These are phyloP conservation scores for Ampelocalamus luodianensis DNA, from an alignment of 176 grass and related monocot genomes.

Conservation along the genomic window DNA sequence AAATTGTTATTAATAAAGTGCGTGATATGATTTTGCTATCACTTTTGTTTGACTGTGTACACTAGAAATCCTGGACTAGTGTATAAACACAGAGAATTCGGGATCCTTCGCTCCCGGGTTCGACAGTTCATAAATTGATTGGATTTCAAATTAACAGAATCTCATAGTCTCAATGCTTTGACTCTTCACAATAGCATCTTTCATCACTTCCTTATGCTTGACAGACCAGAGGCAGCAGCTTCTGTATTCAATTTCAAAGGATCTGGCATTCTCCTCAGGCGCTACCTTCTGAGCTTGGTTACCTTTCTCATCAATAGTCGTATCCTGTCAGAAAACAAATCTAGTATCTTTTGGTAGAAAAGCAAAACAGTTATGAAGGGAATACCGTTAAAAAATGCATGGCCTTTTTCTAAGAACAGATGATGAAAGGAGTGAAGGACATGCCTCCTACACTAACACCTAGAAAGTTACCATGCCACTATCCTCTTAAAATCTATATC, in stretches of 20 bases:
- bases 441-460: background rate
- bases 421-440: background rate
- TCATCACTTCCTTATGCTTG: slow-evolving; percentile 73
- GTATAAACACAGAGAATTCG: no score
- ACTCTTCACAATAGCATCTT: slow-evolving; percentile 61
- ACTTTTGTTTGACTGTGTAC: no score
- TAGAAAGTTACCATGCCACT: background rate
- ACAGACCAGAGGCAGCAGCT: slow-evolving; percentile 84
- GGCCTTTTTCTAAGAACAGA: background rate
- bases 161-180: no score
- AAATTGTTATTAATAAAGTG: no score
- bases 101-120: no score
- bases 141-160: no score
- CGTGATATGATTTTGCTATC: no score
- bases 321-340: slow-evolving; percentile 36
- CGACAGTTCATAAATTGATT: no score
- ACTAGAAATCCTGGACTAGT: no score
- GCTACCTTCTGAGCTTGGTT: slow-evolving; percentile 33
- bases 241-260: slow-evolving; percentile 73
- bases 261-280: slow-evolving; percentile 39
- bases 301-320: slow-evolving; percentile 4
- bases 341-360: background rate
- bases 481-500: background rate
- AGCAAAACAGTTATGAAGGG: background rate
- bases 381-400: background rate